Base-by-base conservation (phyloP, 2,329 filamentous ascomycete species). In the Mollisia scopiformis region DNA sequence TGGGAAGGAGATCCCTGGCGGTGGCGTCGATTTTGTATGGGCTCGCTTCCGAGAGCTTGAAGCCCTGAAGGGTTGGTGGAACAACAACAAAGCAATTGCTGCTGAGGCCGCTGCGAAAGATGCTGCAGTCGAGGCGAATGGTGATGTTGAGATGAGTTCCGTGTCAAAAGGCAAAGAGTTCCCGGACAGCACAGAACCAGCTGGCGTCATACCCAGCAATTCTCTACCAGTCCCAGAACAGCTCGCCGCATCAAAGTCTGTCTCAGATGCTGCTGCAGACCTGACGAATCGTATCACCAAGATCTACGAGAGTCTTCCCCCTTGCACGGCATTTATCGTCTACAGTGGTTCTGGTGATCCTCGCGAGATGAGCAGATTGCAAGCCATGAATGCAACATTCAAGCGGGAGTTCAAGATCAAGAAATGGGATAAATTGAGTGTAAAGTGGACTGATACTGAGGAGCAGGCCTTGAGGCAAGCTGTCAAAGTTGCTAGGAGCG, bases 331-430 rank as follows among this genome's bases (percentile, higher is more conserved):
- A 2, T 79, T 90, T 58, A 80, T 90, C 49, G 76, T 90, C 33
- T 86, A 87, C 74, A 87, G 84, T 66, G 88, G 88, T 63, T 88
- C 84, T 6, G 88, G 88, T 39, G 86, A 90, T 68, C 87, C 87
- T n/a, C 82, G 86, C 33, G 82, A 86, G 69, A 88, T 89, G 86
- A 82, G 81, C 61, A 78, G 80, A 41, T 76, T 89, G 66, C 84
- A 88, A 76, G 80, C 80, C 23, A 77, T 87, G 78, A 84, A 89
- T 54, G 72, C 79, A 6, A 81, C 84, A 73, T 88, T 84, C 78
- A 84, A 82, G 71, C 81, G 80, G 67, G 87, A 90, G 74, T 89
- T 87, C 72, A 86, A 87, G 73, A 82, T 84, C 13, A 83, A 79
- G 64, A 88, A 88, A 67, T 90, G 87, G 87, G 86, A 90, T 72